Evolutionary conservation across 768 basidiomycete species (phyloP).

Genomic region (Podaxis sp.): DNA sequence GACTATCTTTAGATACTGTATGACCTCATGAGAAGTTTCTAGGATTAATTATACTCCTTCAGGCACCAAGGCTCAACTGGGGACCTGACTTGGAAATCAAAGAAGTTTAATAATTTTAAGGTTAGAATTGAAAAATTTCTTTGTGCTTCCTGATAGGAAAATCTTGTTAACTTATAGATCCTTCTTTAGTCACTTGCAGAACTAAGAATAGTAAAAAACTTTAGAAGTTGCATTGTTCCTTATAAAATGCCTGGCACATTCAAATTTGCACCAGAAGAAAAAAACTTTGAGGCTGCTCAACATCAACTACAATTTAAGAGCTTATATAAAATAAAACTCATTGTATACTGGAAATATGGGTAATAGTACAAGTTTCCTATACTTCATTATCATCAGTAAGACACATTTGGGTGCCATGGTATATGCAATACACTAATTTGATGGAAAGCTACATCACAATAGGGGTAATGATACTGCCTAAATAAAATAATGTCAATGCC

Average conservation of each 20-base stretch:
- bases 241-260: conserved; percentile 50
- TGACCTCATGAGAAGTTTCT: too few relatives aligned
- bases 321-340: conserved; percentile 15
- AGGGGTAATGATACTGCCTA: conserved; percentile 20
- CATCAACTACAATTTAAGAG: not conserved
- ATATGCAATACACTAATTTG: not conserved
- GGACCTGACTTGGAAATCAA: too few relatives aligned
- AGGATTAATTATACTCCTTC: too few relatives aligned
- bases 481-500: not conserved
- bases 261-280: conserved; percentile 42
- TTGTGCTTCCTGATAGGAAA: too few relatives aligned
- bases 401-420: not conserved
- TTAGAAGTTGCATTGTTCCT: too few relatives aligned
- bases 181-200: too few relatives aligned
- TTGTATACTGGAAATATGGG: conserved; percentile 50
- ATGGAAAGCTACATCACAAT: not conserved
- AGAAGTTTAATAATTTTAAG: too few relatives aligned
- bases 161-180: too few relatives aligned
- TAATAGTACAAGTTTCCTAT: conserved; percentile 53
- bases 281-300: conserved; percentile 47
- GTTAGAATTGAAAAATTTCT: too few relatives aligned
- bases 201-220: too few relatives aligned
- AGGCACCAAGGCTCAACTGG: too few relatives aligned
- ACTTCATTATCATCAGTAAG: not conserved
- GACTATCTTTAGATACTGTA: too few relatives aligned